phyloP scores from a whole-genome alignment of 2,329 filamentous ascomycete genomes.

The Fusarium liriodendri region DNA sequence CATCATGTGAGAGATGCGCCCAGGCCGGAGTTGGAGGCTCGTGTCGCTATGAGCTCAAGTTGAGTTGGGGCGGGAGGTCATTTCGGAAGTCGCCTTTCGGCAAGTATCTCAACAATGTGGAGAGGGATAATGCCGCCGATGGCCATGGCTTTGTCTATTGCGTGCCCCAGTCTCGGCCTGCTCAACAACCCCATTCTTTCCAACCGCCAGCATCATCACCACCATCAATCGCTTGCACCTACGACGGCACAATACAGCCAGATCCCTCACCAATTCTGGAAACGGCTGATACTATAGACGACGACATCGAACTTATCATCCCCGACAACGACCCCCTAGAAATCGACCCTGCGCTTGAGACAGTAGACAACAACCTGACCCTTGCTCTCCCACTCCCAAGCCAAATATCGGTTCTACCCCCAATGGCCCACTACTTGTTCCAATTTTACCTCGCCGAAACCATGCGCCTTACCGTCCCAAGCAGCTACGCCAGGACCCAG shows the following conservation, averaged over 20 bases:
- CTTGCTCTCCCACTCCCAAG: background rate
- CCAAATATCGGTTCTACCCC: background rate
- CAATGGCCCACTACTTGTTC: constrained; percentile 22
- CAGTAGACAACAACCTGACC: background rate
- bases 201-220: background rate
- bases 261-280: background rate
- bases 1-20: constrained; percentile 25
- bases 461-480: constrained; percentile 30
- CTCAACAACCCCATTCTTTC: background rate
- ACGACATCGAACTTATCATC: background rate
- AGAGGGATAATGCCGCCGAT: background rate
- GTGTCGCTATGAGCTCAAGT: constrained; percentile 24
- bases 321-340: background rate
- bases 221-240: background rate
- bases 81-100: constrained; percentile 30
- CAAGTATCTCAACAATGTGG: constrained; percentile 9
- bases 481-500: constrained; percentile 17
- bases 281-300: background rate
- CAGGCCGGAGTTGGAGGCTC: background rate
- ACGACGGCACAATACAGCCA: background rate
- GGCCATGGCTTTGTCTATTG: constrained; percentile 23
- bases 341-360: background rate
- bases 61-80: constrained; percentile 28
- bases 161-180: background rate
- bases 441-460: constrained; percentile 33